phyloP scores from a whole-genome alignment of 2,329 filamentous ascomycete genomes.

The Cladorrhinum sp. region DNA sequence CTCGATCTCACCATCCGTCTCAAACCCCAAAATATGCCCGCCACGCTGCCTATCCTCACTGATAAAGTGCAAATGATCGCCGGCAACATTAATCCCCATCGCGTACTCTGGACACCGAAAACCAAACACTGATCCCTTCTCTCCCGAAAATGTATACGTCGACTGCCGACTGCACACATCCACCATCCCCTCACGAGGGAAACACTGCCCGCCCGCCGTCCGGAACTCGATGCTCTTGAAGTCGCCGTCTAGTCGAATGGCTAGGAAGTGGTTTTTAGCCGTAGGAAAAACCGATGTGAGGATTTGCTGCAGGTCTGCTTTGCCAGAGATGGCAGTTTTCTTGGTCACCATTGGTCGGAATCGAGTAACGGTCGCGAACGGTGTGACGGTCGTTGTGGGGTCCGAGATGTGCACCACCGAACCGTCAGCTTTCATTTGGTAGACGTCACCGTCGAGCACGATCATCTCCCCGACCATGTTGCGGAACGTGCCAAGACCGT shows the following conservation, averaged over 20 bases:
- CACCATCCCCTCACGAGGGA: slow-evolving; percentile 29
- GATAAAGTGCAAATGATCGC: slow-evolving; percentile 37
- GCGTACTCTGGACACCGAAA: slow-evolving; percentile 34
- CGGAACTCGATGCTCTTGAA: slow-evolving; percentile 32
- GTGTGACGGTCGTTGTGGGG: slow-evolving; percentile 28
- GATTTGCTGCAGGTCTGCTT: slow-evolving; percentile 28
- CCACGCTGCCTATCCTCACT: slow-evolving; percentile 31
- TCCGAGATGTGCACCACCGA: slow-evolving; percentile 27
- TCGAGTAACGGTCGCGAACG: slow-evolving; percentile 35
- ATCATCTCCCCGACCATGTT: slow-evolving; percentile 38
- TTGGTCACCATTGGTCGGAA: slow-evolving; percentile 28
- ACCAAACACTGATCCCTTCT: slow-evolving; percentile 32
- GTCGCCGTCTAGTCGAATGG: slow-evolving; percentile 31
- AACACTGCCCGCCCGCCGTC: slow-evolving; percentile 33
- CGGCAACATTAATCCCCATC: slow-evolving; percentile 35
- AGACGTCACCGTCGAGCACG: slow-evolving; percentile 32
- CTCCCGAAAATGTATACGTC: slow-evolving; percentile 28
- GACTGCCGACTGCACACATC: slow-evolving; percentile 32
- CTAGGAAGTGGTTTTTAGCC: slow-evolving; percentile 32
- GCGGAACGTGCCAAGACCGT: slow-evolving; percentile 36
- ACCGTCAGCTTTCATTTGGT: slow-evolving; percentile 37
- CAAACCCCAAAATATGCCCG: slow-evolving; percentile 33
- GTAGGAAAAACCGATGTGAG: slow-evolving; percentile 27
- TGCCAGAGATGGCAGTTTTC: slow-evolving; percentile 27
- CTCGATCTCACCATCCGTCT: slow-evolving; percentile 33